phyloP scores from a whole-genome alignment of 306 rosid genomes.

The Hippophae tibetana region DNA sequence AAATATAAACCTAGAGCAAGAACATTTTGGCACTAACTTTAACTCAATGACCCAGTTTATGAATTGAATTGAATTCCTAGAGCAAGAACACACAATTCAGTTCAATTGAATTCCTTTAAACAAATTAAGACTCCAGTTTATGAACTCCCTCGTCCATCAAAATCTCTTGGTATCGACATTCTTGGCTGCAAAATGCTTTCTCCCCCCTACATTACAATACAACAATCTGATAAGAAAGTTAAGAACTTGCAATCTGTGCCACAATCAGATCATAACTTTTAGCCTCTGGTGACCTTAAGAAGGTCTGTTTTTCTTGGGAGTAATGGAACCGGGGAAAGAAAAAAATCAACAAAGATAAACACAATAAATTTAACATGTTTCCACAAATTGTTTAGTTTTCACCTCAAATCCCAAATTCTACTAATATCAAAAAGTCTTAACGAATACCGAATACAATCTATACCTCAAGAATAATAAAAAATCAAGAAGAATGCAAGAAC shows the following conservation, averaged over 20 bases:
- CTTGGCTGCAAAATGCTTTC: constrained; percentile 85
- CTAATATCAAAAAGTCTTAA: background rate
- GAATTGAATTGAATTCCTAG: background rate
- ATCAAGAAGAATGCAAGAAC: too few species aligned
- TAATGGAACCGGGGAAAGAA: too few species aligned
- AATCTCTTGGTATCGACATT: constrained; percentile 71
- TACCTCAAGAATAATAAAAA: too few species aligned
- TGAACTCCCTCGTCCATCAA: constrained; percentile 46
- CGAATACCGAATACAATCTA: too few species aligned
- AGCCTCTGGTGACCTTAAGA: too few species aligned
- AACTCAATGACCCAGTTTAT: too few species aligned
- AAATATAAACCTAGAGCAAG: too few species aligned
- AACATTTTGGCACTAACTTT: background rate
- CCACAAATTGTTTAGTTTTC: background rate
- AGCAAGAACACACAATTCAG: background rate
- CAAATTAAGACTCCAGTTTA: constrained; percentile 24
- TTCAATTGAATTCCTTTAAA: constrained; percentile 12
- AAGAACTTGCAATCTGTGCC: background rate
- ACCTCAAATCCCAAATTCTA: background rate
- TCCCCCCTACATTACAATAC: constrained; percentile 54
- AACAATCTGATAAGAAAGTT: background rate
- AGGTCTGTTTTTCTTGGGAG: too few species aligned
- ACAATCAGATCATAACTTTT: too few species aligned
- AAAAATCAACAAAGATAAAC: too few species aligned
- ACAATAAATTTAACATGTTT: too few species aligned